Base-by-base conservation (phyloP, 495 filamentous ascomycete species). In the Talaromyces borbonicus region DNA sequence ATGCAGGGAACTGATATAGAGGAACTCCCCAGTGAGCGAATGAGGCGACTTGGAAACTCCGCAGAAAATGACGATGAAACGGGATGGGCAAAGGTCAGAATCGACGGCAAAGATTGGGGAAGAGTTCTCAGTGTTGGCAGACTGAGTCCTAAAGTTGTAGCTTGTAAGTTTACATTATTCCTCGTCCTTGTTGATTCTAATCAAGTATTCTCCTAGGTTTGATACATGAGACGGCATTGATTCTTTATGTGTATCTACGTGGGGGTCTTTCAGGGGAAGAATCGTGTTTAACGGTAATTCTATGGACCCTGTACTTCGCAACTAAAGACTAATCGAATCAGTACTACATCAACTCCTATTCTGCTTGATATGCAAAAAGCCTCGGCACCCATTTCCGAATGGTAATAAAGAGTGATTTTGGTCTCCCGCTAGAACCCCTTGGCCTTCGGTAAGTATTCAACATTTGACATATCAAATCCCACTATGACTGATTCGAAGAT, bases 21-120 rank as follows among this genome's bases (percentile, higher is more conserved):
- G 46, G 77, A 84, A 47, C 83, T 90, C 59, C 87, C 88, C 0
- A 84, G 79, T 61, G 83, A 84, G 43, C 64, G 62, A 19, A 85
- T 88, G 74, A 77, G 73, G 44, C 71, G 56, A 26, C 46, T 73
- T 2, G 60, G 63, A 14, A 58, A 50, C 1, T 52, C 47, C 50
- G 2, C 20, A 53, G 56, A 71, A 57, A 18, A 74, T 68, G 51
- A 78, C 67, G 71, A 72, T 47, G 77, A 80, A 16, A 79, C 81
- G 18, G 80, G 75, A 36, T 97, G 89, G 84, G 84, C 86, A 3
- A 83, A 74, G 46, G 89, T 95, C 29, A 72, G 87, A 33, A 85
- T 97, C 47, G 90, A 97, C 67, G 90, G 87, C 23, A 80, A 73
- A 63, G 90, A 97, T 59, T 95, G 90, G 90, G 84, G 84, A 31